Percentiles rank a stretch among this genome's conserved stretches.
These are phyloP conservation scores for Alternaria panax DNA, from an alignment of 2,329 filamentous ascomycete species.

Conservation along the genomic window DNA sequence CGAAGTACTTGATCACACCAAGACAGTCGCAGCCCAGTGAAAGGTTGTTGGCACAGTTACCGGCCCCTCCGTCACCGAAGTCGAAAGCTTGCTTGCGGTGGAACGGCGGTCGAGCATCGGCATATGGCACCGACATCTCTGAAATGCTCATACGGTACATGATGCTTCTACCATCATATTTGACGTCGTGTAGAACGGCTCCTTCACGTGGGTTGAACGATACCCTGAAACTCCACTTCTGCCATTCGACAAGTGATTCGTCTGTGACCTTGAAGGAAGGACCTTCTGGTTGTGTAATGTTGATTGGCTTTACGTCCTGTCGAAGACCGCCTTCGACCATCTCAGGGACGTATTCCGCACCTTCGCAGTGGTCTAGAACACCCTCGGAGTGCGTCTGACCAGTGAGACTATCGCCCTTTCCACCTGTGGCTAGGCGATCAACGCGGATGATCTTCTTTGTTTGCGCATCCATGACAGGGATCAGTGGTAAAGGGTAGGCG, in stretches of 20 bases:
- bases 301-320: conserved; percentile 68
- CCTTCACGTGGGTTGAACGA: conserved; percentile 61
- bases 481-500: conserved; percentile 49
- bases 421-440: conserved; percentile 49
- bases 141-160: conserved; percentile 72
- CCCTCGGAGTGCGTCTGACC: conserved; percentile 50
- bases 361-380: conserved; percentile 58
- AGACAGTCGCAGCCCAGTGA: conserved; percentile 73
- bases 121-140: conserved; percentile 75
- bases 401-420: conserved; percentile 47
- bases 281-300: conserved; percentile 75
- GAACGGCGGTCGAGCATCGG: conserved; percentile 68
- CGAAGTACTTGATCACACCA: conserved; percentile 72
- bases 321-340: conserved; percentile 48
- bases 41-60: conserved; percentile 72
- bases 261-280: conserved; percentile 67
- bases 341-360: conserved; percentile 60
- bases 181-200: conserved; percentile 74
- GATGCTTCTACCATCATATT: conserved; percentile 70
- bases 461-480: conserved; percentile 49
- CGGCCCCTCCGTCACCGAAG: conserved; percentile 73
- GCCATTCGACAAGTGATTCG: conserved; percentile 55
- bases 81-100: conserved; percentile 77
- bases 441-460: conserved; percentile 46
- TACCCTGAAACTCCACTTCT: conserved; percentile 55